Evolutionary conservation across 352 stramenopile genomes (phyloP), one percentile per base, ranked within the genome.

Genomic region (Globisporangium cystogenes): DNA sequence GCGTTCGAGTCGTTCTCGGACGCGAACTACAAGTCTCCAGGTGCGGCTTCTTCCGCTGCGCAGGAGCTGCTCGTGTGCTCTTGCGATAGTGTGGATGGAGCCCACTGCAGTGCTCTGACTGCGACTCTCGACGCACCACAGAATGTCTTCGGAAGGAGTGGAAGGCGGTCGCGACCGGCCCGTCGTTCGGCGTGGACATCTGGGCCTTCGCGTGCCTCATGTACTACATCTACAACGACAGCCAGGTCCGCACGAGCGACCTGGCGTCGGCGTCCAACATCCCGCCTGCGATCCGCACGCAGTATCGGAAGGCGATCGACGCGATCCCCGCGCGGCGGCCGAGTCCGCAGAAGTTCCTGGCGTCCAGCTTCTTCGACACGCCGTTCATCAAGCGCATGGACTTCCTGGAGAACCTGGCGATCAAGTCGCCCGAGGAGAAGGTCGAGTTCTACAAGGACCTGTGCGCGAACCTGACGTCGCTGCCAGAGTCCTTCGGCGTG

Each of bases 391-490:
- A 90, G 55, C 76, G 90, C n/a, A 93, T 98, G 79, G 71, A 88
- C 46, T 96, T 97, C 65, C 56, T 98, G 21, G 87, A 98, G 62
- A 95, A 98, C 65, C 72, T 98, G 27, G 74, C 85, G 7, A 73
- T 98, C 37, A 98, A 98, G 68, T 92, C 87, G 0, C 76, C 91
- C 0, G 91, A 98, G 47, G 88, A 98, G 60, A 97, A 98, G 56
- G 86, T 96, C 36, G 75, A 77, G 31, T 98, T 98, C 60, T 97
- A 97, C 74, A 96, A 98, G 72, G 92, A 95, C 46, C 70, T 98
- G 20, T 70, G 76, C 31, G 70, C 76, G n/a, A 77, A 87, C 43
- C 31, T 94, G 29, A 55, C 74, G 15, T 74, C 74, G 15, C 53
- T 96, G 41, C 87, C 87, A 8, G 67, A 70, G 33, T 70, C 65